phyloP scores from a whole-genome alignment of 2,329 filamentous ascomycete species.

The Trichophaea hybrida region DNA sequence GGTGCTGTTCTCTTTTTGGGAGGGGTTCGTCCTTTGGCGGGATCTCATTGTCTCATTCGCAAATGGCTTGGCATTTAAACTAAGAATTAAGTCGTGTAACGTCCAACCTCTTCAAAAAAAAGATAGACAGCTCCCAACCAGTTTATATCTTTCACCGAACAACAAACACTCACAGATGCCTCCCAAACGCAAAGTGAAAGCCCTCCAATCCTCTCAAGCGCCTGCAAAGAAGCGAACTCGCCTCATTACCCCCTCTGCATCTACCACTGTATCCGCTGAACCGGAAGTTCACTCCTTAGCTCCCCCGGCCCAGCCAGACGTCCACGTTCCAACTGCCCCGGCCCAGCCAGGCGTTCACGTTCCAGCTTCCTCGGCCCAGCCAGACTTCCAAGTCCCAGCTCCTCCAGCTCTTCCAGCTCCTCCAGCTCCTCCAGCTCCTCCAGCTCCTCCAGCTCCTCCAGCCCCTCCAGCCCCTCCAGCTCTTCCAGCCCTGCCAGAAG shows the following conservation, averaged over 20 bases:
- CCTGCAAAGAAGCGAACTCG: slow-evolving; percentile 2
- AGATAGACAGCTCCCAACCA: too few relatives aligned
- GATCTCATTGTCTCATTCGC: too few relatives aligned
- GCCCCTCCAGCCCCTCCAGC: neutral
- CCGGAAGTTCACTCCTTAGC: neutral
- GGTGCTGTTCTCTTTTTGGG: too few relatives aligned
- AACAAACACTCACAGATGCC: slow-evolving; percentile 8
- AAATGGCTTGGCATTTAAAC: too few relatives aligned
- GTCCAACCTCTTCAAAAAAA: too few relatives aligned
- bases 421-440: neutral
- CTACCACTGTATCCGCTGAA: neutral
- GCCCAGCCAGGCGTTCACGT: neutral
- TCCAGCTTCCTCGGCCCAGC: neutral
- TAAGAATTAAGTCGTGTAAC: too few relatives aligned
- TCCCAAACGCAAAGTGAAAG: slow-evolving; percentile 13
- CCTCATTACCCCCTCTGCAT: neutral
- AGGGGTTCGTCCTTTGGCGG: too few relatives aligned
- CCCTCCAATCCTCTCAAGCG: slow-evolving; percentile 6
- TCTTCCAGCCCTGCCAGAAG: neutral
- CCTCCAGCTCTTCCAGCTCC: too few relatives aligned
- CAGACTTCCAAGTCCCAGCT: neutral
- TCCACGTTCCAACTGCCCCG: neutral
- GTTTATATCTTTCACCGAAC: neutral
- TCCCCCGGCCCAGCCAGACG: neutral
- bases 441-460: neutral